phyloP scores from a whole-genome alignment of 1,139 yeast species.

The Williopsis jadinii region DNA sequence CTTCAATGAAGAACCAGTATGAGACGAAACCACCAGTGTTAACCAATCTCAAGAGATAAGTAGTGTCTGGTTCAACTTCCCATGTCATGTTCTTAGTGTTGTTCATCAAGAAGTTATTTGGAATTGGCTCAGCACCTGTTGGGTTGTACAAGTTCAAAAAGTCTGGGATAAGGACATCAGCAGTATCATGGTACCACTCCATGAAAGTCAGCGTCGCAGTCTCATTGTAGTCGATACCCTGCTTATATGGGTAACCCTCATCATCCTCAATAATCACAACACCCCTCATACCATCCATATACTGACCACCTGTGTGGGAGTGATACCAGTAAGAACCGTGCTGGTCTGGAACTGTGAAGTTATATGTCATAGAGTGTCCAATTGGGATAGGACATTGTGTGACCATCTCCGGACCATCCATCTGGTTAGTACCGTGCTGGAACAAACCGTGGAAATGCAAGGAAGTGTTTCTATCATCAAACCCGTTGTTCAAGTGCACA shows the following conservation, averaged over 20 bases:
- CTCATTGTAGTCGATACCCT: slow-evolving; percentile 60
- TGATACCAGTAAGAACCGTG: slow-evolving; percentile 94
- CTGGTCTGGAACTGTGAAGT: slow-evolving; percentile 78
- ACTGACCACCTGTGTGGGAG: slow-evolving; percentile 79
- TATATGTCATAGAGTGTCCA: slow-evolving; percentile 59
- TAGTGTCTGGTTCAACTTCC: slow-evolving; percentile 69
- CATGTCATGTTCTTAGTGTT: slow-evolving; percentile 68
- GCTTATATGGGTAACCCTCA: slow-evolving; percentile 34
- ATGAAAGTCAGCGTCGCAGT: slow-evolving; percentile 61
- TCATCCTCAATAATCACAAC: slow-evolving; percentile 62
- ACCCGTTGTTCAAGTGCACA: slow-evolving; percentile 62
- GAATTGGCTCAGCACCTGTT: slow-evolving; percentile 96
- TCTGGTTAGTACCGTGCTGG: slow-evolving; percentile 62
- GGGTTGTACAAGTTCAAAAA: slow-evolving; percentile 78
- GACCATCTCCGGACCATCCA: slow-evolving; percentile 87
- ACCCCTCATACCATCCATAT: slow-evolving; percentile 90
- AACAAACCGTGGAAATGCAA: slow-evolving; percentile 91
- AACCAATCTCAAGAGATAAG: slow-evolving; percentile 69
- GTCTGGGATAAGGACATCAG: slow-evolving; percentile 41
- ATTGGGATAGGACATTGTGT: slow-evolving; percentile 87
- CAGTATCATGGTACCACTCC: slow-evolving; percentile 79
- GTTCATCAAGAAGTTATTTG: slow-evolving; percentile 70
- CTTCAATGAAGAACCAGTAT: slow-evolving; percentile 80
- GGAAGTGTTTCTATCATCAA: slow-evolving; percentile 60
- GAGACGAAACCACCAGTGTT: slow-evolving; percentile 86